Percentiles rank a stretch among this genome's conserved stretches.
Evolutionary conservation across 352 stramenopile genomes (phyloP).

Genomic region (Phytopythium ostracodes): DNA sequence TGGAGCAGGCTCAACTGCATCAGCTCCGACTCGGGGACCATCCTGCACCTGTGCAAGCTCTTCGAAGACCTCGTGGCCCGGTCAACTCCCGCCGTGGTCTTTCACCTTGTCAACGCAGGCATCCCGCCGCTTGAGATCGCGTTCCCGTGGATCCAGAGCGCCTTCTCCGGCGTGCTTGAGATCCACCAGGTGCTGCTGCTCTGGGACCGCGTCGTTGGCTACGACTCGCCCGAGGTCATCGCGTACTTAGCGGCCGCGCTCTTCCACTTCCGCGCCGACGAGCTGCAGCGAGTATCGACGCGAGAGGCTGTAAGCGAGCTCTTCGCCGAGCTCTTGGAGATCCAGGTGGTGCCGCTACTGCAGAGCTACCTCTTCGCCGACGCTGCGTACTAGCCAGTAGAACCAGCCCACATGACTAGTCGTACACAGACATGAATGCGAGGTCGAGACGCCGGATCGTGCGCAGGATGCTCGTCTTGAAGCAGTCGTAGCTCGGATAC

Average conservation of each 20-base stretch:
- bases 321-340: slow-evolving; percentile 66
- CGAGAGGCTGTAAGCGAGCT: slow-evolving; percentile 58
- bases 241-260: slow-evolving; percentile 64
- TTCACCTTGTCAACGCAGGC: slow-evolving; percentile 57
- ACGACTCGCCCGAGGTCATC: slow-evolving; percentile 65
- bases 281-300: slow-evolving; percentile 35
- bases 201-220: slow-evolving; percentile 74
- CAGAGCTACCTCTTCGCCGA: slow-evolving; percentile 66
- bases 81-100: slow-evolving; percentile 44
- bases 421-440: slow-evolving; percentile 32
- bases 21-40: slow-evolving; percentile 41
- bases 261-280: slow-evolving; percentile 62
- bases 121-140: slow-evolving; percentile 63
- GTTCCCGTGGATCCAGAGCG: slow-evolving; percentile 78
- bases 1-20: slow-evolving; percentile 79
- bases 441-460: slow-evolving; percentile 34
- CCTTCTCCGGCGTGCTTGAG: slow-evolving; percentile 73
- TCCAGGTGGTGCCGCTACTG: slow-evolving; percentile 61
- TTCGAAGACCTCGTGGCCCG: slow-evolving; percentile 63
- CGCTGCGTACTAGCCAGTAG: not conserved
- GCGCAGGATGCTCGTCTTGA: slow-evolving; percentile 39
- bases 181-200: slow-evolving; percentile 72
- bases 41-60: slow-evolving; percentile 66
- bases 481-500: slow-evolving; percentile 51
- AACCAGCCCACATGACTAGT: not conserved